Percentiles rank a stretch among this genome's conserved stretches.
These are phyloP conservation scores for Exobasidium cylindrosporum DNA, from an alignment of 1,284 basidiomycete genomes.

Conservation along the genomic window DNA sequence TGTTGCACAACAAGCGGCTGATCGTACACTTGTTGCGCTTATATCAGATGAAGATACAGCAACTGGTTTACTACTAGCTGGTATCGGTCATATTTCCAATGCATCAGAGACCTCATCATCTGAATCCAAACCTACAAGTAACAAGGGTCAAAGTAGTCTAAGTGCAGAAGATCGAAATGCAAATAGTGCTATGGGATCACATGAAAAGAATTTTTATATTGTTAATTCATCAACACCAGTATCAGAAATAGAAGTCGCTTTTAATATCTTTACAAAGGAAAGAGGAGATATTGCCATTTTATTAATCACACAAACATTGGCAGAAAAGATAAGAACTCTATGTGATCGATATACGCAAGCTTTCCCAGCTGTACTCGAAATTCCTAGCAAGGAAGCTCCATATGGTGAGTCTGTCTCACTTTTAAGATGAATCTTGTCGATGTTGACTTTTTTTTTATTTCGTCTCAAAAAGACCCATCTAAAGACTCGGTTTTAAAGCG, in stretches of 20 bases:
- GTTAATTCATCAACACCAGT: conserved; percentile 44
- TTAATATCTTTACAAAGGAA: conserved; percentile 42
- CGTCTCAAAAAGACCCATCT: conserved; percentile 70
- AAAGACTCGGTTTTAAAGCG: conserved; percentile 97
- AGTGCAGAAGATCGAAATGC: conserved; percentile 7
- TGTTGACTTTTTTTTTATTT: neutral
- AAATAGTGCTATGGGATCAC: neutral
- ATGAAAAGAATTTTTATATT: conserved; percentile 50
- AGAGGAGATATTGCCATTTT: conserved; percentile 53
- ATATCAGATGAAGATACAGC: conserved; percentile 53
- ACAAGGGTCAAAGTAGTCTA: neutral
- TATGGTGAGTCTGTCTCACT: conserved; percentile 50
- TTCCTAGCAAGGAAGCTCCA: conserved; percentile 76
- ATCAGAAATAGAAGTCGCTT: conserved; percentile 48
- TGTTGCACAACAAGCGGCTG: conserved; percentile 23
- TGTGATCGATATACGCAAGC: conserved; percentile 93
- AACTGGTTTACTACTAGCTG: conserved; percentile 53
- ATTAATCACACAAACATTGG: conserved; percentile 55
- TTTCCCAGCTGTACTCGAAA: conserved; percentile 95
- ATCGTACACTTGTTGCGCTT: conserved; percentile 40
- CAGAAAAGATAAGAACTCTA: conserved; percentile 88
- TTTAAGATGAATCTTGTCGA: neutral
- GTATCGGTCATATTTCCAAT: conserved; percentile 39
- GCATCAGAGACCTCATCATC: neutral
- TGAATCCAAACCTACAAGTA: neutral